Base-by-base conservation (phyloP, 2,329 filamentous ascomycete species). In the Taxawa tesnikishii region DNA sequence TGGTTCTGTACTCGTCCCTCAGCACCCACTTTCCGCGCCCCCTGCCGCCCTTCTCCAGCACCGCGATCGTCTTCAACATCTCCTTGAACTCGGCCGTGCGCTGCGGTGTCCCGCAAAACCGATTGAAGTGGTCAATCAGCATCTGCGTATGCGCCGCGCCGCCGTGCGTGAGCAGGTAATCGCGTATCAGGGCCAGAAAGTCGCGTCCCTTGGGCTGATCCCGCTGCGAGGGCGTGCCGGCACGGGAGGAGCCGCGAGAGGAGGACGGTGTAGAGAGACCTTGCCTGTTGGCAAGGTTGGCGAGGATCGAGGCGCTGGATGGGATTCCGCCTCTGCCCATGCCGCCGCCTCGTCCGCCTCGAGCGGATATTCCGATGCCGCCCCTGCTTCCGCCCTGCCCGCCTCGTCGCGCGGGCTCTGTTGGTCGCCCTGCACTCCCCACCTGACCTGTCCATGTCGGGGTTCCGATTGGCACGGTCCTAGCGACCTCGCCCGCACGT, bases 361-460 rank as follows among this genome's bases (percentile, higher is more conserved):
- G 33, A 13, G 42, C 32, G 67, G 70, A 19, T 57, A 67, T 8
- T 55, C 56, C 18, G n/a, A 62, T 64, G 17, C 53, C 59, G 3
- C 48, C 35, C 30, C 47, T 48, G n/a, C 47, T 36, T 5, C 49
- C 45, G 11, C 54, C 24, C 24, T 46, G 33, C 55, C 56, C 18
- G 48, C 58, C 25, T 60, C 67, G 14, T 57, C 57, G 1, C 67
- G 65, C 13, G 62, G 67, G 55, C 59, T 62, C 65, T 15, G 73
- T 69, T 1, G 81, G 80, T 21, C 81, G 68, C 1, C 87, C 88
- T 4, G 75, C 76, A 30, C 79, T 70, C 7, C 88, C 88, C 28
- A 81, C 75, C 44, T 81, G 74, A 2, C 90, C 88, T 0, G 88
- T 96, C 88, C 88, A 96, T 1, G 88, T 94, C 6, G 90, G 83